Conservation (phyloP, 208 protist genomes). For the Leishmania martiniquensis region DNA sequence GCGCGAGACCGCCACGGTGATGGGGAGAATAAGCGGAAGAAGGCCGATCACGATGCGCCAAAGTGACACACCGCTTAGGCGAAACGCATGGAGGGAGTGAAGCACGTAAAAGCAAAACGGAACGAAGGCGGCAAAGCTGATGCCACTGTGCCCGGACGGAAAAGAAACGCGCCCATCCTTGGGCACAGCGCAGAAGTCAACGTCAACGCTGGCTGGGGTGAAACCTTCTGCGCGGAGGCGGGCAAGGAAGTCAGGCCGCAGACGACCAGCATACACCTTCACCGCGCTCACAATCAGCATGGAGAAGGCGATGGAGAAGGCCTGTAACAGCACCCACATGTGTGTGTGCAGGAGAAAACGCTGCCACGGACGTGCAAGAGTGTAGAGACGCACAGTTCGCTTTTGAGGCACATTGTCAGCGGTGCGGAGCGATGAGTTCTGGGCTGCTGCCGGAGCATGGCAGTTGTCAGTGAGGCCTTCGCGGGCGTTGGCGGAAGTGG, state of each 20-base stretch:
- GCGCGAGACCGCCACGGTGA: conserved; percentile 66
- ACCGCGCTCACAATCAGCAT: conserved; percentile 47
- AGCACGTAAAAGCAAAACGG: conserved; percentile 77
- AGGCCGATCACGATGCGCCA: conserved; percentile 44
- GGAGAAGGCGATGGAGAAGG: conserved; percentile 46
- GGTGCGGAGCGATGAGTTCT: too few relatives aligned
- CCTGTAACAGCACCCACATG: conserved; percentile 63
- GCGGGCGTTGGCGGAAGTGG: neutral
- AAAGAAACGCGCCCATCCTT: conserved; percentile 81
- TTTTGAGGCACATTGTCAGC: neutral
- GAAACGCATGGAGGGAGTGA: conserved; percentile 43
- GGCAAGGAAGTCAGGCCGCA: conserved; percentile 66
- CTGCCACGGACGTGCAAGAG: conserved; percentile 8
- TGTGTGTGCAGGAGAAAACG: conserved; percentile 37
- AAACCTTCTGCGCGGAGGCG: conserved; percentile 37
- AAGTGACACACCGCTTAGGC: conserved; percentile 42
- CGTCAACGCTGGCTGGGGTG: neutral
- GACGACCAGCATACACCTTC: conserved; percentile 68
- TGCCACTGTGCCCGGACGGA: conserved; percentile 88
- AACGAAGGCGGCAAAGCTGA: conserved; percentile 75
- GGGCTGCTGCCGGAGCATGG: neutral
- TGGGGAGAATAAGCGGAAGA: conserved; percentile 53
- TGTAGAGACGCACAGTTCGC: neutral
- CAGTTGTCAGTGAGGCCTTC: neutral
- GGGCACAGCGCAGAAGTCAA: conserved; percentile 37